phyloP scores from a whole-genome alignment of 1,284 basidiomycete species.

The Ceratobasidium sp. region DNA sequence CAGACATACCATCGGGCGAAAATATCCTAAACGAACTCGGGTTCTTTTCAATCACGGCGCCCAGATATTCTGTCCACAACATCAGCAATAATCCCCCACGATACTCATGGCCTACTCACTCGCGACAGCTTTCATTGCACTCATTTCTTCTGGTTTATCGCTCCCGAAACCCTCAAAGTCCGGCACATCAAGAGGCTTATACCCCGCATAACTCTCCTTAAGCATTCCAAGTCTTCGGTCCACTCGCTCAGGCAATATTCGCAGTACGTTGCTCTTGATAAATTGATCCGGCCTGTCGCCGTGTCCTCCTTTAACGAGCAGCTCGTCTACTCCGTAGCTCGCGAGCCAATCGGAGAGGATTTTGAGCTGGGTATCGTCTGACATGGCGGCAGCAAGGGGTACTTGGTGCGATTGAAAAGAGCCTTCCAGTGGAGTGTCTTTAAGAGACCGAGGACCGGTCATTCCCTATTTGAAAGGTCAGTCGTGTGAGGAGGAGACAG shows the following conservation, averaged over 20 bases:
- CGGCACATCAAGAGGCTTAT: constrained; percentile 73
- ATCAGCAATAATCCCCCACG: background rate
- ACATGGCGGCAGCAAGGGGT: constrained; percentile 80
- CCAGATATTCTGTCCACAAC: constrained; percentile 52
- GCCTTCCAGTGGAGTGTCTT: constrained; percentile 81
- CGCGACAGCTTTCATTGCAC: constrained; percentile 83
- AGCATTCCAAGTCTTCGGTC: constrained; percentile 71
- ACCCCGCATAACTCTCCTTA: constrained; percentile 73
- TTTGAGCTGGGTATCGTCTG: constrained; percentile 72
- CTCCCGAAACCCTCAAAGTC: constrained; percentile 73
- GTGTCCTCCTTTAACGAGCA: constrained; percentile 64
- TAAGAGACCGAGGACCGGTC: constrained; percentile 74
- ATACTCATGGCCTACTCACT: constrained; percentile 12
- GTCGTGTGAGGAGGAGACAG: background rate
- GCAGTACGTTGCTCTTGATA: constrained; percentile 44
- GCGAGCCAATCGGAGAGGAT: constrained; percentile 78
- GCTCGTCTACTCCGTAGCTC: constrained; percentile 73
- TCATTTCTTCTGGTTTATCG: constrained; percentile 70
- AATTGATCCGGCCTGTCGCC: constrained; percentile 64
- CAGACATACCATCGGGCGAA: constrained; percentile 76
- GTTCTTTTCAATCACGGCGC: constrained; percentile 68
- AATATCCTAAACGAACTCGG: constrained; percentile 86
- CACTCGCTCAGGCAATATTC: constrained; percentile 62
- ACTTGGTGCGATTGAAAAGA: constrained; percentile 85
- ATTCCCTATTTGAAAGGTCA: constrained; percentile 64